Conservation (phyloP, 2,329 filamentous ascomycete species). For the Fusarium pseudocircinatum region DNA sequence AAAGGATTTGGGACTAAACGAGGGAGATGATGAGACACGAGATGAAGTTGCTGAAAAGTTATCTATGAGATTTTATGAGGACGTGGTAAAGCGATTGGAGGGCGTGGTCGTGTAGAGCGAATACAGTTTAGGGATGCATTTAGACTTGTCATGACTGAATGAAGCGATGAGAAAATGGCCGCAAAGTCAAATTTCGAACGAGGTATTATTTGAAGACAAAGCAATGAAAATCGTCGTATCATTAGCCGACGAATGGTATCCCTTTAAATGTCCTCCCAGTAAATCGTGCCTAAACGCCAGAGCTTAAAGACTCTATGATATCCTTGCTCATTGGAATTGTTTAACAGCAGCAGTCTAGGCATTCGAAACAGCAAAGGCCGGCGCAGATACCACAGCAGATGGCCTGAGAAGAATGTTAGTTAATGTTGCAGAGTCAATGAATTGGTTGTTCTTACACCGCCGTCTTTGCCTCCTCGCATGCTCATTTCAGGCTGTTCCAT, state of each 20-base stretch:
- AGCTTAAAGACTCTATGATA: background rate
- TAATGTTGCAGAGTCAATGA: background rate
- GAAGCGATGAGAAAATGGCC: background rate
- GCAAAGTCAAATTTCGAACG: background rate
- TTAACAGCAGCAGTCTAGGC: constrained; percentile 47
- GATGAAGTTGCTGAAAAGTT: constrained; percentile 52
- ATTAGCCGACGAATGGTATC: constrained; percentile 6
- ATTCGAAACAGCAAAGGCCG: constrained; percentile 53
- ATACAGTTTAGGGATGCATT: background rate
- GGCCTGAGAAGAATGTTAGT: constrained; percentile 42
- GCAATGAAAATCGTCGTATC: constrained; percentile 11
- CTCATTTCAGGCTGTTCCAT: constrained; percentile 40
- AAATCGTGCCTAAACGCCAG: constrained; percentile 39
- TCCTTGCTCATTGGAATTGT: constrained; percentile 3
- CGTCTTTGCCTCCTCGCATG: constrained; percentile 51
- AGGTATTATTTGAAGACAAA: background rate
- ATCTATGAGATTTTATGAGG: constrained; percentile 54
- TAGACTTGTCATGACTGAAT: background rate
- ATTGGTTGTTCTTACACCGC: constrained; percentile 44
- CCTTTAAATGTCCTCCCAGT: background rate
- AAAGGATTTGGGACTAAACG: constrained; percentile 48
- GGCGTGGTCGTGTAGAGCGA: constrained; percentile 47
- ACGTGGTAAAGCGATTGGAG: constrained; percentile 56
- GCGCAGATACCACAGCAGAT: constrained; percentile 54
- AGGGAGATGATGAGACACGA: constrained; percentile 53